Conservation (phyloP, 169 alveolate species). For the Plasmodium malariae region DNA sequence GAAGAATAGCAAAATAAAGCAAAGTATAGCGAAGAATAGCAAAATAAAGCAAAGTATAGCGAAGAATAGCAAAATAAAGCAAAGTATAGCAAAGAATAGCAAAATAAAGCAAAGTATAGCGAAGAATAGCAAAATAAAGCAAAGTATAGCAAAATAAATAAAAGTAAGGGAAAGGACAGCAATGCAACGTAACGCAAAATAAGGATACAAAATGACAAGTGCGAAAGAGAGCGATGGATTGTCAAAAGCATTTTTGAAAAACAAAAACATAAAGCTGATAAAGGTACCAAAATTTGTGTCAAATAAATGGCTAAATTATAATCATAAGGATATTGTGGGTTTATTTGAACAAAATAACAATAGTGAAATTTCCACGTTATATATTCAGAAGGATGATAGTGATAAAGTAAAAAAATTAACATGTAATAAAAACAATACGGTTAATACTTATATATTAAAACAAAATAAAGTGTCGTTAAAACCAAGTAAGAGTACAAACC, state of each 20-base stretch:
- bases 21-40: no score
- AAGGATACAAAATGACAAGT: conserved; percentile 26
- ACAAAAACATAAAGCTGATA: conserved; percentile 49
- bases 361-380: conserved; percentile 33
- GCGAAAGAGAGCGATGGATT: conserved; percentile 27
- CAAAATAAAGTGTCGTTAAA: conserved; percentile 39
- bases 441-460: conserved; percentile 64
- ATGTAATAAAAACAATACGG: conserved; percentile 66
- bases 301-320: conserved; percentile 55
- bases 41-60: no score
- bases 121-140: no score
- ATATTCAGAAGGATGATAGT: conserved; percentile 64
- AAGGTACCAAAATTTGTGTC: conserved; percentile 75
- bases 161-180: no score
- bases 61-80: no score
- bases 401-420: conserved; percentile 62
- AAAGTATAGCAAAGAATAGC: no score
- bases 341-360: conserved; percentile 44
- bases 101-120: no score
- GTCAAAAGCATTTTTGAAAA: conserved; percentile 35
- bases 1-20: no score
- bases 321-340: conserved; percentile 73
- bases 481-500: conserved; percentile 7
- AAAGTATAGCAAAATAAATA: no score
- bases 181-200: no score